These are phyloP conservation scores for Sporothrix variecibatus DNA, from an alignment of 2,329 filamentous ascomycete species.

Conservation along the genomic window DNA sequence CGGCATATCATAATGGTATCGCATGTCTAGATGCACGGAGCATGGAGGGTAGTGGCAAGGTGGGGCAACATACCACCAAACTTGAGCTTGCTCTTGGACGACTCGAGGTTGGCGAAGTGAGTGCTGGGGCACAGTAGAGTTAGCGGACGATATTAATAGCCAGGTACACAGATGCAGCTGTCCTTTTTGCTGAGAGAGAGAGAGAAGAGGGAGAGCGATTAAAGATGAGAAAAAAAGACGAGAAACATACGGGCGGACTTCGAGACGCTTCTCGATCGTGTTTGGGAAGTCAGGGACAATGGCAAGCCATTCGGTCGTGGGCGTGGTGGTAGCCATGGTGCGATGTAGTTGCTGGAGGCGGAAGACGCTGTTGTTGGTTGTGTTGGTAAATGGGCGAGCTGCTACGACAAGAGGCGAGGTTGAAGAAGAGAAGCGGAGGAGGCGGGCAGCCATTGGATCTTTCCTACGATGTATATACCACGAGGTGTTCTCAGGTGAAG, in stretches of 20 bases:
- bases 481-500: background rate
- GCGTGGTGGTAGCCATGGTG: conserved; percentile 37
- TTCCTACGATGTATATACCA: background rate
- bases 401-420: background rate
- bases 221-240: background rate
- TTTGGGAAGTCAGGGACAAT: conserved; percentile 68
- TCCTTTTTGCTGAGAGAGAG: background rate
- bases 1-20: background rate
- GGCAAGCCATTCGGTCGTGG: conserved; percentile 65
- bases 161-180: background rate
- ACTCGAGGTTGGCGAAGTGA: conserved; percentile 61
- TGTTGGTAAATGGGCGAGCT: background rate
- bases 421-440: conserved; percentile 12
- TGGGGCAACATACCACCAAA: conserved; percentile 61
- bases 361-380: background rate
- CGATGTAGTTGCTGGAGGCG: conserved; percentile 22
- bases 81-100: conserved; percentile 56
- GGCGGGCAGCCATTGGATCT: conserved; percentile 18
- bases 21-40: background rate
- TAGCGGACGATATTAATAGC: background rate
- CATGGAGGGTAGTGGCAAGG: background rate
- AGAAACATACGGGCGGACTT: conserved; percentile 56
- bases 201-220: background rate
- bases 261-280: conserved; percentile 60
- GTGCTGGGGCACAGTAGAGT: conserved; percentile 35